These are phyloP conservation scores for Cladorrhinum sp. DNA, from an alignment of 2,329 filamentous ascomycete species.

Conservation along the genomic window DNA sequence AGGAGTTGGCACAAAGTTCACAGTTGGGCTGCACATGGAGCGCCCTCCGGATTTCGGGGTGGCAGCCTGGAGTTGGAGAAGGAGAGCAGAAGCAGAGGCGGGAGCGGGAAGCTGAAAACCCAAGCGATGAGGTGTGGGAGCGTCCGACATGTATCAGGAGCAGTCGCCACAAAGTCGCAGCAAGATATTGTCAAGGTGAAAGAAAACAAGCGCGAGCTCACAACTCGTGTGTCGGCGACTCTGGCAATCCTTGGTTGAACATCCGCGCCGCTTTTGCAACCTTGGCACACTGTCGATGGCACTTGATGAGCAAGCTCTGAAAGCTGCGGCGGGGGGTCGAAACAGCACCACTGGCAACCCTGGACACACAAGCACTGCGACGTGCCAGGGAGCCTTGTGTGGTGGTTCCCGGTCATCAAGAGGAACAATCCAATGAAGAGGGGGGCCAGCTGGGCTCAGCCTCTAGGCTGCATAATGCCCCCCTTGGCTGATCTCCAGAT, in stretches of 20 bases:
- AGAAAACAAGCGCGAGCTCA: background rate
- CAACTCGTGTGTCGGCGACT: background rate
- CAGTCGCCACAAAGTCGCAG: conserved; percentile 21
- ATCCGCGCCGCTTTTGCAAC: conserved; percentile 20
- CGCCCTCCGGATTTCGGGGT: conserved; percentile 8
- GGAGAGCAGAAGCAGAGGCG: conserved; percentile 5
- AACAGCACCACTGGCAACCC: conserved; percentile 12
- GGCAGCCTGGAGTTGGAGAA: conserved; percentile 8
- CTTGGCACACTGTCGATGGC: conserved; percentile 18
- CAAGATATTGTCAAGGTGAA: background rate
- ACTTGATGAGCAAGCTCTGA: background rate
- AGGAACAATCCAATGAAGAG: conserved; percentile 18
- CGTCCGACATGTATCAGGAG: conserved; percentile 14
- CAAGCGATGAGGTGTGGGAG: conserved; percentile 1
- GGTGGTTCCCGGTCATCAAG: conserved; percentile 14
- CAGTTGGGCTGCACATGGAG: conserved; percentile 17
- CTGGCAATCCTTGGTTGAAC: conserved; percentile 3
- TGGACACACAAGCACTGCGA: background rate
- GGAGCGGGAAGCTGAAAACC: background rate
- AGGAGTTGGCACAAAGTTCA: conserved; percentile 9
- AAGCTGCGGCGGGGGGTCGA: conserved; percentile 6
- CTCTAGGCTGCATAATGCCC: conserved; percentile 20
- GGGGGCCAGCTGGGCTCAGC: conserved; percentile 16
- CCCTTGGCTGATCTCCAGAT: conserved; percentile 26
- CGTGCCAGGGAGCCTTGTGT: conserved; percentile 16